Evolutionary conservation across 208 protist genomes (phyloP).

Genomic region (Angomonas ambiguus): DNA sequence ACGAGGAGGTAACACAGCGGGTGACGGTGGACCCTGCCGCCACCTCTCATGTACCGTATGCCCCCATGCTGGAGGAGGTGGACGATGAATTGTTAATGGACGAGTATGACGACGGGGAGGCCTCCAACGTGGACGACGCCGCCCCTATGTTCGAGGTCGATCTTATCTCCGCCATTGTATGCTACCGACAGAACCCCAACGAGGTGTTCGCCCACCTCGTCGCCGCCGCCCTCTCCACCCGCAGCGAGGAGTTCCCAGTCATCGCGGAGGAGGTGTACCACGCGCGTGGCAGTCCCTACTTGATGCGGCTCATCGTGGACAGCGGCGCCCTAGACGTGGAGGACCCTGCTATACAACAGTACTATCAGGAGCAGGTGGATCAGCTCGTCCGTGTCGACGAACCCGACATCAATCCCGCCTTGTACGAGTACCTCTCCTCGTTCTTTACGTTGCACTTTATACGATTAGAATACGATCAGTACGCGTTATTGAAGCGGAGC

Average conservation of each 20-base stretch:
- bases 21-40: background rate
- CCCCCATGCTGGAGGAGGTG: background rate
- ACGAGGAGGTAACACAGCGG: background rate
- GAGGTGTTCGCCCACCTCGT: conserved; percentile 76
- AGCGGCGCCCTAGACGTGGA: conserved; percentile 40
- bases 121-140: conserved; percentile 19
- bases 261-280: conserved; percentile 52
- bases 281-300: conserved; percentile 56
- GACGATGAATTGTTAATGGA: conserved; percentile 20
- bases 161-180: conserved; percentile 53
- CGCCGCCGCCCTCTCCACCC: conserved; percentile 59
- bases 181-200: conserved; percentile 58
- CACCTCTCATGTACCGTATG: background rate
- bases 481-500: conserved; percentile 54
- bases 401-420: conserved; percentile 28
- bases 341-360: conserved; percentile 37
- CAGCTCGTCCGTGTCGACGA: conserved; percentile 30
- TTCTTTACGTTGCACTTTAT: conserved; percentile 63
- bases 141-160: conserved; percentile 57
- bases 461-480: conserved; percentile 45
- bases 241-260: conserved; percentile 50
- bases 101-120: conserved; percentile 27
- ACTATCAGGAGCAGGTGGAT: conserved; percentile 66
- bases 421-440: conserved; percentile 67
- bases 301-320: conserved; percentile 64